A percentile compares a stretch with the other conserved stretches of the same genome.
Evolutionary conservation across 1,139 yeast species (phyloP).

Genomic region (Suhomyces wounanorum): DNA sequence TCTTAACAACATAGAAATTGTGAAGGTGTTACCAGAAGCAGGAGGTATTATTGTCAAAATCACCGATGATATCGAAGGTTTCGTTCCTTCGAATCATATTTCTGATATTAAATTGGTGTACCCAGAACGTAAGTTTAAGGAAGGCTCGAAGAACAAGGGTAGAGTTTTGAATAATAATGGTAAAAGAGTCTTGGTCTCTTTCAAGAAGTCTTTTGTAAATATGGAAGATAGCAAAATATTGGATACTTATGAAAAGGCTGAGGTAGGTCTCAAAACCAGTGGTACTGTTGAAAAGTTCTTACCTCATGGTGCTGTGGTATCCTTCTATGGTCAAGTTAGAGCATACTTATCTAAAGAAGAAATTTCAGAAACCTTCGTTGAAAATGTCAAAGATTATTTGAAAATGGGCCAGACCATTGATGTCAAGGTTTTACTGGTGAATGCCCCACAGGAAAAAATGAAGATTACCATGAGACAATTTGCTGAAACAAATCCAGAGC

Average conservation of each 20-base stretch:
- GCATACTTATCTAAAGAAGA: constrained; percentile 87
- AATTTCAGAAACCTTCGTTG: constrained; percentile 85
- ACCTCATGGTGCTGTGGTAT: constrained; percentile 77
- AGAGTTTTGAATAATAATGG: constrained; percentile 53
- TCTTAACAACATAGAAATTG: constrained; percentile 57
- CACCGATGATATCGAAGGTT: constrained; percentile 68
- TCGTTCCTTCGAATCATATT: constrained; percentile 74
- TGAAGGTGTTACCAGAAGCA: constrained; percentile 60
- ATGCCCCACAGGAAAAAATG: constrained; percentile 56
- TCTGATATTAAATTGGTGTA: constrained; percentile 82
- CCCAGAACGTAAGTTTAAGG: constrained; percentile 90
- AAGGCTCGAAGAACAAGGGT: constrained; percentile 77
- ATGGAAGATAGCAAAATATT: constrained; percentile 61
- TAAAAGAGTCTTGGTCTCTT: constrained; percentile 57
- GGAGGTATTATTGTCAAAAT: constrained; percentile 70
- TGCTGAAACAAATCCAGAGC: constrained; percentile 50
- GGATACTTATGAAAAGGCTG: constrained; percentile 52
- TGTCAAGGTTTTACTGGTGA: constrained; percentile 64
- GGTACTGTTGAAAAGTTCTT: constrained; percentile 77
- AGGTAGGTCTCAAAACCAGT: constrained; percentile 61
- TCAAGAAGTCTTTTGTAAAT: constrained; percentile 81
- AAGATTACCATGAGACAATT: constrained; percentile 76
- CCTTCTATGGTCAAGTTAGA: constrained; percentile 75
- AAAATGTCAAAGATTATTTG: constrained; percentile 74
- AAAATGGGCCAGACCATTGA: constrained; percentile 82